These are phyloP conservation scores for Colletotrichum tamarilloi DNA, from an alignment of 2,329 filamentous ascomycete species.

Conservation along the genomic window DNA sequence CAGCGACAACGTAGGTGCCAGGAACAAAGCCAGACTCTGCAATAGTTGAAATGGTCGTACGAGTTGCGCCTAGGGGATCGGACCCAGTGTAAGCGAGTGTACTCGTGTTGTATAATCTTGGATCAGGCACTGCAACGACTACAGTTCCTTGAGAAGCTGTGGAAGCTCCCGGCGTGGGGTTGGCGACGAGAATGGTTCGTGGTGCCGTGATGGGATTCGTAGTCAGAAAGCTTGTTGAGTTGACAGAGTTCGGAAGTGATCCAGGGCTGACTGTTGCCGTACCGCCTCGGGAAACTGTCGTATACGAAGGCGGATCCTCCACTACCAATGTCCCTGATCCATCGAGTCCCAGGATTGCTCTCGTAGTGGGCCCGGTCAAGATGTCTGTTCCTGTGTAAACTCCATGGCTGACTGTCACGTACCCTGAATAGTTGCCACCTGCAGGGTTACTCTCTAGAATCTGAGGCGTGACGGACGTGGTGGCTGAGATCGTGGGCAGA, in stretches of 20 bases:
- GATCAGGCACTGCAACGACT: conserved; percentile 22
- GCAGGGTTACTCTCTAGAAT: not conserved
- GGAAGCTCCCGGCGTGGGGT: conserved; percentile 6
- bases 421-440: conserved; percentile 7
- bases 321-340: conserved; percentile 16
- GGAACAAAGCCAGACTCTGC: conserved; percentile 5
- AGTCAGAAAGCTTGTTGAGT: conserved; percentile 20
- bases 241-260: not conserved
- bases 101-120: conserved; percentile 19
- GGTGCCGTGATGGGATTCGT: conserved; percentile 11
- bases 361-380: conserved; percentile 17
- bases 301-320: conserved; percentile 22
- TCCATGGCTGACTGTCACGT: conserved; percentile 8
- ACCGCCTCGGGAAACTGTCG: conserved; percentile 11
- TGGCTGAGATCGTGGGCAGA: not conserved
- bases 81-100: conserved; percentile 16
- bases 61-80: not conserved
- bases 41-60: conserved; percentile 30
- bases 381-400: conserved; percentile 22
- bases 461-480: not conserved
- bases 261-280: not conserved
- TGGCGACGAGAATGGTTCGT: conserved; percentile 18
- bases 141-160: conserved; percentile 16
- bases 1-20: conserved; percentile 12
- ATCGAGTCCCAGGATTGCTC: not conserved